Evolutionary conservation across 805 yeast genomes (phyloP), one percentile per base, ranked within the genome.

Genomic region (Saccharomycopsis lassenensis): DNA sequence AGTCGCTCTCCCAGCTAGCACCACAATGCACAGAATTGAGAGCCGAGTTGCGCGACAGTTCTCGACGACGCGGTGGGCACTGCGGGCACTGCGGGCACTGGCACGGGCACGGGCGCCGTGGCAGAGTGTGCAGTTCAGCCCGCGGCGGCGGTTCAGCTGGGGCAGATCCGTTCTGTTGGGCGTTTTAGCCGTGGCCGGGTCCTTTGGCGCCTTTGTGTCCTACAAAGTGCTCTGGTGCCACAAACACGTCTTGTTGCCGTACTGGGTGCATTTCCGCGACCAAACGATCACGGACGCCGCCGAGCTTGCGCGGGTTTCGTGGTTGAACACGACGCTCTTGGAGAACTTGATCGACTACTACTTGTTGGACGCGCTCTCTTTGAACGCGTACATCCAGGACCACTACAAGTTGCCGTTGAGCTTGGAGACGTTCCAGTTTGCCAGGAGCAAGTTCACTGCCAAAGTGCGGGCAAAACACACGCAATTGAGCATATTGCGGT

Each of bases 301-400:
- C n/a, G n/a, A 11, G 19, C 11, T 19, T 24, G 31, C 24, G 29
- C 30, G 31, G 12, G 11, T 5, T 30, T 10, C 7, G n/a, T n/a
- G 16, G 10, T 20, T 36, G 5, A 36, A 36, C 18, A 18, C 25
- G 24, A 19, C 17, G 16, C 25, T 36, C 10, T 24, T 36, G 14
- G 35, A 36, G 24, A 36, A 36, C 18, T 26, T 36, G 12, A 23
- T 36, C 22, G 40, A 36, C 22, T 36, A 36, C 21, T 36, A 36
- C 17, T 31, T 36, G 21, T 20, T 36, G 10, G 40, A 36, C 12
- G 18, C 30, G 4, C 16, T 36, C 12, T 18, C 31, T 8, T 31
- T 19, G 17, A 19, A 36, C 7, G 25, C 14, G 10, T 19, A 29
- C 20, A 25, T 31, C 8, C 40, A 36, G 20, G 12, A n/a, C n/a